Evolutionary conservation across 352 stramenopile species (phyloP).

Genomic region (Phytophthora crassamura): DNA sequence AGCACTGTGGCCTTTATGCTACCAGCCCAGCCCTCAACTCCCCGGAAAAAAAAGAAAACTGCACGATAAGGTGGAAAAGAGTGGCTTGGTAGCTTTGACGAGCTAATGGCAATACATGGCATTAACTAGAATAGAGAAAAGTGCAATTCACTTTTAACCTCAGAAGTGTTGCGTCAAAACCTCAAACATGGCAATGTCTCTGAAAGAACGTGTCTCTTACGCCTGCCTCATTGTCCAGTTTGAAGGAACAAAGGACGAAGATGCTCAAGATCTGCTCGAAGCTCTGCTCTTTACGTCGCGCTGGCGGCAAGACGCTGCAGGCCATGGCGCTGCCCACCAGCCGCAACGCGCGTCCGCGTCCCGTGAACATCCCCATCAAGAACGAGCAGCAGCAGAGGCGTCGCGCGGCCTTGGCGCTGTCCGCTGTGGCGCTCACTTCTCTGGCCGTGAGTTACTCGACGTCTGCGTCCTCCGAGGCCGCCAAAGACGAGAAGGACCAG

Average conservation of each 20-base stretch:
- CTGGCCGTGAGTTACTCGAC: slow-evolving; percentile 37
- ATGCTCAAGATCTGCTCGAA: slow-evolving; percentile 33
- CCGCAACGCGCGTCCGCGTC: slow-evolving; percentile 22
- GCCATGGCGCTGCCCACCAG: slow-evolving; percentile 33
- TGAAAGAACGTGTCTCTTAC: neutral
- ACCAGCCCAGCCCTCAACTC: too few species aligned
- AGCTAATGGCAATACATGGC: too few species aligned
- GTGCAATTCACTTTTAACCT: too few species aligned
- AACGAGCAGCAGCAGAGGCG: slow-evolving; percentile 22
- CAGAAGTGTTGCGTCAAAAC: too few species aligned
- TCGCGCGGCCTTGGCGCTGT: slow-evolving; percentile 30
- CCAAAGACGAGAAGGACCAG: slow-evolving; percentile 1
- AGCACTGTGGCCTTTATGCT: slow-evolving; percentile 6
- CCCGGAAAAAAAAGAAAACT: too few species aligned
- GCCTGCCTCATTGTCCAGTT: slow-evolving; percentile 12
- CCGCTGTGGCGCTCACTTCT: slow-evolving; percentile 34
- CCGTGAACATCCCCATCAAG: slow-evolving; percentile 32
- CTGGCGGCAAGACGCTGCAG: slow-evolving; percentile 38
- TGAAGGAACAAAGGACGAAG: slow-evolving; percentile 3
- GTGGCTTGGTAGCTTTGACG: too few species aligned
- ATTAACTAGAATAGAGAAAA: too few species aligned
- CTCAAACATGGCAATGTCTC: neutral
- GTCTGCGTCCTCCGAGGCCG: slow-evolving; percentile 29
- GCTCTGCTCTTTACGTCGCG: slow-evolving; percentile 23
- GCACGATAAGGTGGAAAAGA: too few species aligned